Percentiles rank a stretch among this genome's conserved stretches.
These are phyloP conservation scores for Ajuga reptans DNA, from an alignment of 305 asterid species.

Conservation along the genomic window DNA sequence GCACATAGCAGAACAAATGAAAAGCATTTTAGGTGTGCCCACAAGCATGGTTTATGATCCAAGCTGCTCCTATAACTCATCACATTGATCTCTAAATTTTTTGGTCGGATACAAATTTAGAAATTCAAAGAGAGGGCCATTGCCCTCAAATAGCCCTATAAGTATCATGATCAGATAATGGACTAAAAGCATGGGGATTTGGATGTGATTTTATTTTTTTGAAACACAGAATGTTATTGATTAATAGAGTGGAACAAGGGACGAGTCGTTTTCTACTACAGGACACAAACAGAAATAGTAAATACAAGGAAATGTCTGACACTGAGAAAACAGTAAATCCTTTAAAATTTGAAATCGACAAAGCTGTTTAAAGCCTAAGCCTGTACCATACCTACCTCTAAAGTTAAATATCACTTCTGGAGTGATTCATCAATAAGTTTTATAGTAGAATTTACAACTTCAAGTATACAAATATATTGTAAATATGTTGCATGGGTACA, in stretches of 20 bases:
- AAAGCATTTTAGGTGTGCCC: neutral
- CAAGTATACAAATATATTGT: neutral
- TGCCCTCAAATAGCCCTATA: neutral
- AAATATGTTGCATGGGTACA: neutral
- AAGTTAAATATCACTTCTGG: neutral
- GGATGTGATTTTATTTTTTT: neutral
- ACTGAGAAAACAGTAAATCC: neutral
- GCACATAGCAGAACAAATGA: neutral
- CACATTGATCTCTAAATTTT: conserved; percentile 1
- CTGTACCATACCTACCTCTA: neutral
- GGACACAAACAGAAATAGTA: neutral
- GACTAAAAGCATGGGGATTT: neutral
- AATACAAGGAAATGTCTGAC: neutral
- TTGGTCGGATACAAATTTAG: neutral
- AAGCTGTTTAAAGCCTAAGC: neutral
- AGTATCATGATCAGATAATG: neutral
- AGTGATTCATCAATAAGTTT: neutral
- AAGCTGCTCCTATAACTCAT: neutral
- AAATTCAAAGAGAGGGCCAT: neutral
- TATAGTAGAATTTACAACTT: conserved; percentile 3
- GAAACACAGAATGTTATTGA: no score
- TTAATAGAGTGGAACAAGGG: neutral
- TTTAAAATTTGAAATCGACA: neutral
- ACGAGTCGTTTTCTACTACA: neutral
- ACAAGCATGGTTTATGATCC: neutral